Evolutionary conservation across 2,329 filamentous ascomycete genomes (phyloP), one percentile per base, ranked within the genome.

Genomic region (Penicillium sp.): DNA sequence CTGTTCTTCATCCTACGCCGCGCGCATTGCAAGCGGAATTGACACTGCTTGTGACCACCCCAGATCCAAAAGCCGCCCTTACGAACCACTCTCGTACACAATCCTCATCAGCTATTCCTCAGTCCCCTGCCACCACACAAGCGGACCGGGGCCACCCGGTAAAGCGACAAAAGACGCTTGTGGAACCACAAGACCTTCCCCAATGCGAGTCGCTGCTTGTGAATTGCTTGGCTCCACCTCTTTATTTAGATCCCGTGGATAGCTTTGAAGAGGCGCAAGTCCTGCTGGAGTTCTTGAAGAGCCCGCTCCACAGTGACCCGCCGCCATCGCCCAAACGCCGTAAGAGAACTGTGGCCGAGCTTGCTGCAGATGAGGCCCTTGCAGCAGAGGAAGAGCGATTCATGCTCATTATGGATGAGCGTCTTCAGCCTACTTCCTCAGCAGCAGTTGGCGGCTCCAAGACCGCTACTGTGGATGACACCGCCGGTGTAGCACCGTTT

Each of bases 341-440:
- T 59, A 98, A 99, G 82, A 88, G 94, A 64, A 99, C 95, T 0
- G 89, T 96, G 19, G 95, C 95, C 8, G 94, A 99, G 74, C 87
- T 98, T 81, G 95, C 92, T 8, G 94, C 94, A 7, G 95, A 99
- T 72, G 93, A 99, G 78, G 94, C 95, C 0, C 84, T 92, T 61
- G 92, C 93, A 0, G 94, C 93, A 25, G 91, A 93, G 61, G 88
- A 92, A 65, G 93, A 99, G 77, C 87, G 92, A 51, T 96, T 92
- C 68, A 95, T 99, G 92, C 88, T 98, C 54, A 89, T 92, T 25
- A 87, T 93, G 78, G 95, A 99, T 71, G 94, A 97, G 69, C 86
- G 92, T 6, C 84, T 93, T 61, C 84, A 87, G 13, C 83, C 89
- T 1, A 84, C 82, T 43, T 81, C 82, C 14, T 83, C 85, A 4